Conservation (phyloP, 257 asterid species). For the Ehretia macrophylla region DNA sequence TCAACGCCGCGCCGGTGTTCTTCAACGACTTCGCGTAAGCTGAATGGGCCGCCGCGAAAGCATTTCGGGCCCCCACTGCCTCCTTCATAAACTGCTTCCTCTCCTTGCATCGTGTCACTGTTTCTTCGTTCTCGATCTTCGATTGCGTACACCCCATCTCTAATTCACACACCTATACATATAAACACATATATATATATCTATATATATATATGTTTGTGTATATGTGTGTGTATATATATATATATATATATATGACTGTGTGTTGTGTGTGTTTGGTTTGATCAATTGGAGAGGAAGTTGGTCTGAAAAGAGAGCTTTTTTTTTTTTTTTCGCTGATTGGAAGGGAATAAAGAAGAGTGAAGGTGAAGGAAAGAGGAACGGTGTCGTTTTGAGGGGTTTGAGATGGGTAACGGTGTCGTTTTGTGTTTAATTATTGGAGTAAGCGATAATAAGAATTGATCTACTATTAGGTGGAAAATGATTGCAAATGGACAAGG, state of each 20-base stretch:
- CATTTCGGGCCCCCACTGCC: conserved; percentile 77
- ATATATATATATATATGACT: conserved; percentile 1
- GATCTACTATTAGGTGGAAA: too few relatives aligned
- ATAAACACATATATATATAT: background rate
- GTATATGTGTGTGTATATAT: background rate
- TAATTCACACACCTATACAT: background rate
- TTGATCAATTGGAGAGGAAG: background rate
- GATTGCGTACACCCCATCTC: conserved; percentile 88
- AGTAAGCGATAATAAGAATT: too few relatives aligned
- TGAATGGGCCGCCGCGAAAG: conserved; percentile 92
- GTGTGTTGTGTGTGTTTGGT: too few relatives aligned
- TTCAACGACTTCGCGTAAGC: conserved; percentile 77
- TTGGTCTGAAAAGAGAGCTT: background rate
- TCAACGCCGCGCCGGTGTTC: conserved; percentile 91
- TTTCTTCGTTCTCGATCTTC: conserved; percentile 90
- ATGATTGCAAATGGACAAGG: too few relatives aligned
- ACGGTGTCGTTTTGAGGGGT: background rate
- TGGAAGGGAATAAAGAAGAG: background rate
- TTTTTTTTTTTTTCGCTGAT: background rate
- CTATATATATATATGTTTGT: background rate
- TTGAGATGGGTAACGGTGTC: background rate
- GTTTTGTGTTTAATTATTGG: background rate
- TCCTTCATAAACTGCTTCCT: conserved; percentile 75
- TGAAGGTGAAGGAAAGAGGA: background rate
- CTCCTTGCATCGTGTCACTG: conserved; percentile 85